Conservation (phyloP, 2,329 filamentous ascomycete species). For the Beauveria varroae region DNA sequence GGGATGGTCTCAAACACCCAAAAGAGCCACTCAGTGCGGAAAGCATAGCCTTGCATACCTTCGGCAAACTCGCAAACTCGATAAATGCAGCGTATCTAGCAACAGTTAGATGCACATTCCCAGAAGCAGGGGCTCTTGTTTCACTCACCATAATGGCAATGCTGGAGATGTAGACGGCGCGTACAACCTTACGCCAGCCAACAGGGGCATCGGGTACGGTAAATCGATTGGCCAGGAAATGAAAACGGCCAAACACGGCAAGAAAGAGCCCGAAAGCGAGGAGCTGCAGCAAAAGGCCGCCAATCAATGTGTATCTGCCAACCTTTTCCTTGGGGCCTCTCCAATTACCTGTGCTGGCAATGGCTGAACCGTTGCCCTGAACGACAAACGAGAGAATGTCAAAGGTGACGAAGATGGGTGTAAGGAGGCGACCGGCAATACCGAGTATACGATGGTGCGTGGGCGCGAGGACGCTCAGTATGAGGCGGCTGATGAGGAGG, state of each 20-base stretch:
- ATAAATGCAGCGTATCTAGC: conserved; percentile 41
- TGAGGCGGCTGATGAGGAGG: conserved; percentile 41
- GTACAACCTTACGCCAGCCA: conserved; percentile 31
- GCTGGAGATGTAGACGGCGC: conserved; percentile 37
- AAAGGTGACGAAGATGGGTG: conserved; percentile 36
- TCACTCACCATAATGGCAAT: conserved; percentile 35
- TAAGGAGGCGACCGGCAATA: conserved; percentile 31
- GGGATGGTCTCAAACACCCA: conserved; percentile 44
- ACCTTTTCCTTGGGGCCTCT: conserved; percentile 28
- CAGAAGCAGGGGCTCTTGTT: not conserved
- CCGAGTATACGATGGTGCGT: conserved; percentile 27
- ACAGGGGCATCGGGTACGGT: conserved; percentile 21
- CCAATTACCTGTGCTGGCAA: conserved; percentile 37
- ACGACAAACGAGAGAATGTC: conserved; percentile 39
- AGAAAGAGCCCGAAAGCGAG: conserved; percentile 34
- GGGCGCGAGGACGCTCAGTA: conserved; percentile 28
- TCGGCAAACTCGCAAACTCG: conserved; percentile 45
- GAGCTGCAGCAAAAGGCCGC: conserved; percentile 33
- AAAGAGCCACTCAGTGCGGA: conserved; percentile 44
- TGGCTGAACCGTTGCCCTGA: conserved; percentile 35
- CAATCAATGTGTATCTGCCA: conserved; percentile 34
- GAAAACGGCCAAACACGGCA: conserved; percentile 31
- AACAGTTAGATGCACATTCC: not conserved
- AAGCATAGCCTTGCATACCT: conserved; percentile 42
- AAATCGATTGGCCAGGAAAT: conserved; percentile 21